These are phyloP conservation scores for Ceratocystis albifundus DNA, from an alignment of 2,329 filamentous ascomycete genomes.

Conservation along the genomic window DNA sequence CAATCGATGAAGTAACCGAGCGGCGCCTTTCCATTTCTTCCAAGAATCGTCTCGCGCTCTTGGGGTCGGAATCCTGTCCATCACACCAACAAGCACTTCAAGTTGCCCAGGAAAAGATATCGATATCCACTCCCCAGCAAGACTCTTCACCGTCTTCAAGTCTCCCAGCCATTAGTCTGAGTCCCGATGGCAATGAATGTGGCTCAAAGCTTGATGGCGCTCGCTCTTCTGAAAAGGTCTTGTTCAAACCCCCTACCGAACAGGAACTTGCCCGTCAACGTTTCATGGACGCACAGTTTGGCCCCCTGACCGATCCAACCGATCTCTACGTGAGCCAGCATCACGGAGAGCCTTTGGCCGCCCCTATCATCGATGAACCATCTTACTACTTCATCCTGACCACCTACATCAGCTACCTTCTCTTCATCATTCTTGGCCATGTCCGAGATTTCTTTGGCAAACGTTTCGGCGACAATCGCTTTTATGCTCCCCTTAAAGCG, in stretches of 20 bases:
- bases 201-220: constrained; percentile 7
- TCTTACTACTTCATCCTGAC: constrained; percentile 95
- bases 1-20: constrained; percentile 14
- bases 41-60: constrained; percentile 14
- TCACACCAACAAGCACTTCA: constrained; percentile 13
- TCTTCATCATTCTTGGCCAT: constrained; percentile 90
- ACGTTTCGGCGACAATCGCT: constrained; percentile 71
- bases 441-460: constrained; percentile 97
- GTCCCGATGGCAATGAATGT: constrained; percentile 15
- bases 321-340: constrained; percentile 87
- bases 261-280: constrained; percentile 66
- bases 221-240: constrained; percentile 48
- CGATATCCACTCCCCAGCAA: constrained; percentile 13
- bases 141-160: constrained; percentile 19
- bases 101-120: constrained; percentile 9
- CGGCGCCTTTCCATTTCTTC: constrained; percentile 14
- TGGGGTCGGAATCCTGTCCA: constrained; percentile 14
- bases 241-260: constrained; percentile 81
- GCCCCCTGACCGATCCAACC: constrained; percentile 63
- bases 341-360: constrained; percentile 64
- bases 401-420: constrained; percentile 95
- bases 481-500: constrained; percentile 70
- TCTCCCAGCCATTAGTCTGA: constrained; percentile 22
- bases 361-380: constrained; percentile 86
- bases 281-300: constrained; percentile 80